phyloP scores from a whole-genome alignment of 1,284 basidiomycete genomes.

The Sparassis latifolia region DNA sequence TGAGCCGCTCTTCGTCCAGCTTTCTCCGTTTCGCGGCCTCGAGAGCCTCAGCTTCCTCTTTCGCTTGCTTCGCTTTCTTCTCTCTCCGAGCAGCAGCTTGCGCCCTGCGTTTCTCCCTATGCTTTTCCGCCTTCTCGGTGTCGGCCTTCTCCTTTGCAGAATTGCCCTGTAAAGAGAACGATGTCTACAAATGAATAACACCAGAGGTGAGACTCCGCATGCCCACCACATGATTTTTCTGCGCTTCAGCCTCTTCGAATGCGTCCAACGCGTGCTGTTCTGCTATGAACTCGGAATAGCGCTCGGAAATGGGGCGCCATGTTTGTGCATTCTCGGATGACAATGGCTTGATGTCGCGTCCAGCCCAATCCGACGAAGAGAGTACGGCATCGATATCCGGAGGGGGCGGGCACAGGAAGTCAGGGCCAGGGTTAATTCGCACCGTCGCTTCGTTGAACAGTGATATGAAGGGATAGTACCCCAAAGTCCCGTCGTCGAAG shows the following conservation, averaged over 20 bases:
- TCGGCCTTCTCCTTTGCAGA: conserved; percentile 6
- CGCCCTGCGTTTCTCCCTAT: conserved; percentile 20
- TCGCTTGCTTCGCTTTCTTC: conserved; percentile 13
- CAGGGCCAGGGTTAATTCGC: conserved; percentile 80
- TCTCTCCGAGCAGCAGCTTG: conserved; percentile 21
- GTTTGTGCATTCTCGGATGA: conserved; percentile 28
- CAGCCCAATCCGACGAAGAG: conserved; percentile 18
- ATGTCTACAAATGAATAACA: no score
- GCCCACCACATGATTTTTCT: conserved; percentile 22
- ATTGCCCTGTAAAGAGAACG: background rate
- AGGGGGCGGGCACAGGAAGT: conserved; percentile 78
- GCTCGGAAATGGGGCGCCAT: conserved; percentile 74
- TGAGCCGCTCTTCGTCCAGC: conserved; percentile 6
- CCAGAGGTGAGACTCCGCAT: background rate
- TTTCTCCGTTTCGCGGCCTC: conserved; percentile 10
- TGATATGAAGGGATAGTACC: conserved; percentile 94
- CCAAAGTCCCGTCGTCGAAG: conserved; percentile 91
- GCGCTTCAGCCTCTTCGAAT: conserved; percentile 56
- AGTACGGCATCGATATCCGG: conserved; percentile 62
- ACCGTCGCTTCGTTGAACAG: conserved; percentile 89
- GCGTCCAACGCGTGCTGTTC: conserved; percentile 72
- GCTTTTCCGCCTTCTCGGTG: conserved; percentile 19
- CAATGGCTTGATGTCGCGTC: conserved; percentile 26
- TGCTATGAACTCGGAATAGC: conserved; percentile 72
- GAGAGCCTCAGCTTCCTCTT: conserved; percentile 11